Conservation (phyloP, 106 monocot species). For the Apostasia ramifera region DNA sequence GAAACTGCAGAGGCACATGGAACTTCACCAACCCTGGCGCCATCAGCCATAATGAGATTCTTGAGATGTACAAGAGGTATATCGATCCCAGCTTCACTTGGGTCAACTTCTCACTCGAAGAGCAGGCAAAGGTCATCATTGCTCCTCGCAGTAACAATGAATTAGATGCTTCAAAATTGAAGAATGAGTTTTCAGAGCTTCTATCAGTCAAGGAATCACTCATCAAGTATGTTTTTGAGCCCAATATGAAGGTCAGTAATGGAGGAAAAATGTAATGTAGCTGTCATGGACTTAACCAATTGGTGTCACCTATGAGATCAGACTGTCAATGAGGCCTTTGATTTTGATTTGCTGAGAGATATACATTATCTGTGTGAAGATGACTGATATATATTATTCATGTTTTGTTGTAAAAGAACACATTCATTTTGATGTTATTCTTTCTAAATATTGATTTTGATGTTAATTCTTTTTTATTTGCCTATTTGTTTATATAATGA, state of each 20-base stretch:
- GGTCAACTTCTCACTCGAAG: conserved; percentile 22
- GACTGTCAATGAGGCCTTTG: too few relatives aligned
- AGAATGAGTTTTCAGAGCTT: conserved; percentile 21
- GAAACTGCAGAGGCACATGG: conserved; percentile 23
- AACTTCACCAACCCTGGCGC: conserved; percentile 35
- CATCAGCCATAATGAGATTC: conserved; percentile 30
- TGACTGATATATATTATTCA: too few relatives aligned
- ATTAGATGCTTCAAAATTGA: conserved; percentile 27
- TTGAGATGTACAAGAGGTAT: conserved; percentile 23
- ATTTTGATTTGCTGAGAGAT: too few relatives aligned
- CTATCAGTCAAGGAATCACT: conserved; percentile 27
- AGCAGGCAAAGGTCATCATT: conserved; percentile 26
- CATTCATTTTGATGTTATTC: too few relatives aligned
- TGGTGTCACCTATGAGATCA: too few relatives aligned
- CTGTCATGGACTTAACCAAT: too few relatives aligned
- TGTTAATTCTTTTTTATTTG: too few relatives aligned
- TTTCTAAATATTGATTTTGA: too few relatives aligned
- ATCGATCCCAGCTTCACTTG: conserved; percentile 20
- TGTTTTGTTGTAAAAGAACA: too few relatives aligned
- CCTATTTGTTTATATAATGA: too few relatives aligned
- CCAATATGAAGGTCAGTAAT: conserved; percentile 15
- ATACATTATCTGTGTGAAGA: too few relatives aligned
- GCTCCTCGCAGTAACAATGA: conserved; percentile 31
- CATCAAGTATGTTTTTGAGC: conserved; percentile 28
- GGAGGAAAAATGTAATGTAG: neutral